Evolutionary conservation across 2,329 filamentous ascomycete genomes (phyloP), one percentile per base, ranked within the genome.

Genomic region (Myrmaecium sp.): DNA sequence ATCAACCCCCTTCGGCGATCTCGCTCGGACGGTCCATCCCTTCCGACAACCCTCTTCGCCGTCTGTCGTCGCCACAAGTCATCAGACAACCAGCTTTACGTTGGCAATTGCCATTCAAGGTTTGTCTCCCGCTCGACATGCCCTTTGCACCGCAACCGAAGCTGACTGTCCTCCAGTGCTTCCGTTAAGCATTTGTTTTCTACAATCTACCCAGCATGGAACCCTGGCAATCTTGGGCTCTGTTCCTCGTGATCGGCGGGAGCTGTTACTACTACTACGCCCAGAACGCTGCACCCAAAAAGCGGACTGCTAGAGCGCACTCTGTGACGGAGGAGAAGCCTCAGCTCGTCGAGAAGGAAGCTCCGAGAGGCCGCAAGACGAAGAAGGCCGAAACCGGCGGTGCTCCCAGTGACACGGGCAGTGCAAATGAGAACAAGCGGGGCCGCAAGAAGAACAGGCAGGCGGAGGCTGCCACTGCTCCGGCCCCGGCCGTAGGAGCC

Each of bases 401-500:
- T 12, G 37, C 41, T 27, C 32, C 40, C 18, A 29, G 38, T 14
- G 37, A 36, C 6, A 38, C 39, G 12, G 37, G 25, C 30, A 34
- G 40, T 8, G 32, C 38, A 15, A 41, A 40, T 23, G 35, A 36
- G 14, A 33, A 37, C 7, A 31, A 37, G 21, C 13, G 26, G 21
- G 14, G n/a, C 19, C 14, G 16, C 21, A 30, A 21, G 24, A 23
- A 20, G 7, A 28, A 31, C 26, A 30, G 28, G 14, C 33, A 37
- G 24, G 32, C 39, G 7, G 41, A 46, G 36, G 21, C 30, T 18
- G 27, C 36, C n/a, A 47, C 50, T 36, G 33, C 36, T 12, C 47
- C 49, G 38, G 41, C 41, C 14, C 41, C 47, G 15, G 40, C 41
- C 35, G 49, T 49, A 37, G 43, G 43, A 8, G 43, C 41, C 30